Evolutionary conservation across 2,329 filamentous ascomycete genomes (phyloP), one percentile per base, ranked within the genome.

Genomic region (Penicillium digitatum): DNA sequence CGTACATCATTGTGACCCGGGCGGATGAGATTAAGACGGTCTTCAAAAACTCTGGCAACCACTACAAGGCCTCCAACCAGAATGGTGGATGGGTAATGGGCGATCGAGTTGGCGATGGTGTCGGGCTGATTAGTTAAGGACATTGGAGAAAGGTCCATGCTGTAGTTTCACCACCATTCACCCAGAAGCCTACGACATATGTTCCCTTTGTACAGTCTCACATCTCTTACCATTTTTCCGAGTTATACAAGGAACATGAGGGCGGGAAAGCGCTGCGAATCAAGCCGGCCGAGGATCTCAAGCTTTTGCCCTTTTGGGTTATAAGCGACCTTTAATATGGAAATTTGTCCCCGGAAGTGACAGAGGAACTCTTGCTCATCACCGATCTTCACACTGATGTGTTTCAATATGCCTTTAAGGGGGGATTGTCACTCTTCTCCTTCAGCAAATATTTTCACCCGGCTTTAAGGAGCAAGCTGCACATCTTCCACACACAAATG

Each of bases 1-100:
- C 3, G 34, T 1, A 24, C 44, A 76, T 72, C 12, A 73, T 78
- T 2, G 45, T 78, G 6, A 73, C 69, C 0, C 38, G 60, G 5
- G 68, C 74, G 3, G 60, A 69, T 4, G 62, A 78, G 48, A 50
- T 78, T 0, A 52, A 72, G 56, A 55, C 57, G 0, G 66, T 78
- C 6, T 79, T 77, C 58, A 67, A 64, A 31, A 78, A 80, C 57
- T 80, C 78, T 0, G 67, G 79, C 51, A 69, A 62, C 37, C 77
- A 80, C 58, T 39, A 54, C 20, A 79, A 80, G 58, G 77, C 75
- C 2, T 35, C 54, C 2, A 68, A 71, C 53, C 78, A 77, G 54
- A 68, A 79, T 56, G 68, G 71, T 0, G 78, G 78, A 1, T 75
- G 64, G n/a, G 53, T 73, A 1, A 62, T 79, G 63, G 60, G 71